Conservation (phyloP, 2,329 filamentous ascomycete genomes). For the Colletotrichum tanaceti region DNA sequence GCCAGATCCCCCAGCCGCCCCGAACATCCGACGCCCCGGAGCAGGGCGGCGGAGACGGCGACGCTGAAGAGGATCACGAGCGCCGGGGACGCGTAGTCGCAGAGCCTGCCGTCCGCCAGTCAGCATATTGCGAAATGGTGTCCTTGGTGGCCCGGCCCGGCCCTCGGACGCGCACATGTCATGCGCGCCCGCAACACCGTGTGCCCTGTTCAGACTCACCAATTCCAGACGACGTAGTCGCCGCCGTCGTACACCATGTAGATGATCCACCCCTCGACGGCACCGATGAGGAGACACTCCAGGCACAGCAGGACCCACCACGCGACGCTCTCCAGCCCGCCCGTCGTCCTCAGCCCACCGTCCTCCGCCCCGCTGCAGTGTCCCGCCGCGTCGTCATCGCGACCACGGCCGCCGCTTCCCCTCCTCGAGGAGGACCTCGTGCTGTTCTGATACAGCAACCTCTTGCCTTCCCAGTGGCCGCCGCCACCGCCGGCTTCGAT, state of each 20-base stretch:
- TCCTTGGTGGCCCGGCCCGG: too few species aligned
- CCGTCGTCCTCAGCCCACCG: slow-evolving; percentile 41
- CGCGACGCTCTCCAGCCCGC: slow-evolving; percentile 31
- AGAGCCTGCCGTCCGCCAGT: slow-evolving; percentile 20
- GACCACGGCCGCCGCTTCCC: slow-evolving; percentile 3
- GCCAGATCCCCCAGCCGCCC: slow-evolving; percentile 18
- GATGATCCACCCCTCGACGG: slow-evolving; percentile 45
- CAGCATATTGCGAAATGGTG: neutral
- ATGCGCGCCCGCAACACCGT: neutral
- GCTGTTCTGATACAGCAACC: neutral
- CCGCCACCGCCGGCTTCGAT: slow-evolving; percentile 11
- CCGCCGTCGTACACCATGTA: slow-evolving; percentile 44
- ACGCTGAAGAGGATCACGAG: slow-evolving; percentile 79
- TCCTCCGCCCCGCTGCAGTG: slow-evolving; percentile 31
- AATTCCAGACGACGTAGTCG: slow-evolving; percentile 44
- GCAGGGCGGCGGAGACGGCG: slow-evolving; percentile 73
- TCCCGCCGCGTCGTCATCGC: too few species aligned
- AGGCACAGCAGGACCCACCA: slow-evolving; percentile 46
- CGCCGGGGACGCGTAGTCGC: slow-evolving; percentile 25
- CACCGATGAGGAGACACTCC: slow-evolving; percentile 45
- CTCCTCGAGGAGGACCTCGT: neutral
- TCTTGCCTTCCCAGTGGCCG: slow-evolving; percentile 4
- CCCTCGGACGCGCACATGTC: too few species aligned
- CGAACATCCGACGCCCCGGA: slow-evolving; percentile 18
- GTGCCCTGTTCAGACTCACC: slow-evolving; percentile 37